Conservation (phyloP, 2,329 filamentous ascomycete species). For the Aspergillus tanneri region DNA sequence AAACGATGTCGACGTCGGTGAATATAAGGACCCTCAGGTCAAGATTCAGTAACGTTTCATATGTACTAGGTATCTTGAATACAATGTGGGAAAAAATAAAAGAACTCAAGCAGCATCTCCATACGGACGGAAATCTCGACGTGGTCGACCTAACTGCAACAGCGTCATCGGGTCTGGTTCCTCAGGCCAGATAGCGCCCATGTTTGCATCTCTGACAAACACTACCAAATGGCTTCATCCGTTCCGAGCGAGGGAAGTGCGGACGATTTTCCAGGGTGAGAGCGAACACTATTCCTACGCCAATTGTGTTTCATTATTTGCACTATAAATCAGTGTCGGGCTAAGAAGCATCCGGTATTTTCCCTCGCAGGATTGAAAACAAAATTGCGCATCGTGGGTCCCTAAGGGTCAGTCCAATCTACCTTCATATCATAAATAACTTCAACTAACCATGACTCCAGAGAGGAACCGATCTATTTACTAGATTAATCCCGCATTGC, state of each 20-base stretch:
- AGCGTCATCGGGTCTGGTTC: conserved; percentile 25
- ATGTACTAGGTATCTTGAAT: too few relatives aligned
- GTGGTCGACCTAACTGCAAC: conserved; percentile 22
- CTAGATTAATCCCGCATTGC: too few relatives aligned
- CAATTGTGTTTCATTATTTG: not conserved
- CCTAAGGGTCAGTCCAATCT: not conserved
- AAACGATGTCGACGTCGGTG: not conserved
- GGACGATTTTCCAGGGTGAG: conserved; percentile 13
- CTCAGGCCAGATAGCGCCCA: conserved; percentile 19
- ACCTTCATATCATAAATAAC: not conserved
- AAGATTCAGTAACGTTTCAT: not conserved
- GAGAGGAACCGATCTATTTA: not conserved
- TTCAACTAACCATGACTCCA: not conserved
- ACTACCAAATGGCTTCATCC: conserved; percentile 10
- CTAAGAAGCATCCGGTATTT: too few relatives aligned
- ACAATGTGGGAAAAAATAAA: conserved; percentile 1
- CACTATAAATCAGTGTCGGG: too few relatives aligned
- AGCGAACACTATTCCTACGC: conserved; percentile 1
- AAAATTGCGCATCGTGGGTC: not conserved
- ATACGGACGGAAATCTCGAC: conserved; percentile 3
- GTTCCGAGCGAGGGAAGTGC: conserved; percentile 5
- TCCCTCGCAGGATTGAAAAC: too few relatives aligned
- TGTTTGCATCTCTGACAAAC: conserved; percentile 36
- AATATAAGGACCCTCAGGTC: not conserved
- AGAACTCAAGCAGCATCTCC: too few relatives aligned